Conservation (phyloP, 2,329 filamentous ascomycete species). For the Scedosporium apiospermum region DNA sequence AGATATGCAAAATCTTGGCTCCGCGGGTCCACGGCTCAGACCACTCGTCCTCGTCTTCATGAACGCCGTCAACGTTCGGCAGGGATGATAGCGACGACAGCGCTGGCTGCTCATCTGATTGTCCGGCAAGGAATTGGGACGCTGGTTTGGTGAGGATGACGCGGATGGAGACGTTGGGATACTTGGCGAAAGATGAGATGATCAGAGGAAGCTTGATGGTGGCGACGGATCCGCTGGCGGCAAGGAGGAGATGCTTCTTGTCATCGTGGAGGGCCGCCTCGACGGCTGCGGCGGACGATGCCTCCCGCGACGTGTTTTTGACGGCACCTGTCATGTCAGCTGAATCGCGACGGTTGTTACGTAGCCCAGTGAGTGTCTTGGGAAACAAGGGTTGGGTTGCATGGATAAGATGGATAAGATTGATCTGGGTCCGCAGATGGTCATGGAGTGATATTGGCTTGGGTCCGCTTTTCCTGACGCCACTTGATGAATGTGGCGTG, state of each 20-base stretch:
- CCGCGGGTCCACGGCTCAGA: slow-evolving; percentile 65
- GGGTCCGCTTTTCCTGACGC: no score
- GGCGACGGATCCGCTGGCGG: slow-evolving; percentile 54
- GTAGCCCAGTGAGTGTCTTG: not conserved
- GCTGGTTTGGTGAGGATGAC: slow-evolving; percentile 71
- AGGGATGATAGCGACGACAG: slow-evolving; percentile 48
- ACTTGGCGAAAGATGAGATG: slow-evolving; percentile 43
- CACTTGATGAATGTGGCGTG: no score
- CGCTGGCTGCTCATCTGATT: slow-evolving; percentile 67
- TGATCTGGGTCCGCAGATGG: no score
- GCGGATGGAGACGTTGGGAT: slow-evolving; percentile 63
- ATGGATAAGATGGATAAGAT: no score
- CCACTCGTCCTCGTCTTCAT: slow-evolving; percentile 85
- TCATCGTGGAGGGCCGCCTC: slow-evolving; percentile 18
- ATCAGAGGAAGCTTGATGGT: slow-evolving; percentile 75
- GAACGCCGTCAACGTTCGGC: slow-evolving; percentile 70
- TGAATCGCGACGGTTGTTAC: not conserved
- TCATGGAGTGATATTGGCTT: no score
- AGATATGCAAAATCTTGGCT: slow-evolving; percentile 80
- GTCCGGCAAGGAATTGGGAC: slow-evolving; percentile 64
- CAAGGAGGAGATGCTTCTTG: slow-evolving; percentile 32
- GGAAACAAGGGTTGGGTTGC: no score
- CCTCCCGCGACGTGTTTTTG: not conserved
- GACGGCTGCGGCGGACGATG: not conserved
- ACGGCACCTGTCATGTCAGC: not conserved